phyloP scores from a whole-genome alignment of 768 basidiomycete genomes.

The Symmetrospora coprosmae region DNA sequence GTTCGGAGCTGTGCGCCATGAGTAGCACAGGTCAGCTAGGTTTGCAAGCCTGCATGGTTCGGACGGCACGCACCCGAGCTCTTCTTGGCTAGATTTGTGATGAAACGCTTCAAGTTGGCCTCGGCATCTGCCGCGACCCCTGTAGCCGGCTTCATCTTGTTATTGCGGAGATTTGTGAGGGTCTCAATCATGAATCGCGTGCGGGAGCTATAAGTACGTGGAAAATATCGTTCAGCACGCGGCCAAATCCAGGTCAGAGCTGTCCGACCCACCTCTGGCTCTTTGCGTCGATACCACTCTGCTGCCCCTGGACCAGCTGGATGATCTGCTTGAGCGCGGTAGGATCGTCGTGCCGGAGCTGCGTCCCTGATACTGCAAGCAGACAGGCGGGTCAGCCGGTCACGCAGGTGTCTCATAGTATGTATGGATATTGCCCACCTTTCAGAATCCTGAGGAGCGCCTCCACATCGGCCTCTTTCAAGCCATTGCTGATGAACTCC shows the following conservation, averaged over 20 bases:
- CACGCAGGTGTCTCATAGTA: background rate
- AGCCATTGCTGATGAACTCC: constrained; percentile 47
- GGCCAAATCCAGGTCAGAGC: too few relatives aligned
- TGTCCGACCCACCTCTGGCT: constrained; percentile 45
- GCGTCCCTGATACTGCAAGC: constrained; percentile 66
- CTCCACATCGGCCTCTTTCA: constrained; percentile 72
- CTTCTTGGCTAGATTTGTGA: constrained; percentile 60
- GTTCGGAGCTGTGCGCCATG: background rate
- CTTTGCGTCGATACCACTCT: background rate
- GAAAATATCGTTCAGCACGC: background rate
- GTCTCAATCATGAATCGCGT: constrained; percentile 93
- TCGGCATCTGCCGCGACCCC: constrained; percentile 59
- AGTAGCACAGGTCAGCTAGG: background rate
- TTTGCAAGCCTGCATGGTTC: too few relatives aligned
- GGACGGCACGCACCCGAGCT: too few relatives aligned
- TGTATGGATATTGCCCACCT: constrained; percentile 42
- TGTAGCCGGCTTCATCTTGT: constrained; percentile 51
- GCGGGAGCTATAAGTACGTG: constrained; percentile 50
- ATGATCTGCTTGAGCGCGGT: constrained; percentile 45
- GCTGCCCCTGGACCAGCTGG: constrained; percentile 2
- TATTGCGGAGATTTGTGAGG: constrained; percentile 78
- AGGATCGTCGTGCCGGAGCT: constrained; percentile 83
- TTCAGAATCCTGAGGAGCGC: constrained; percentile 68
- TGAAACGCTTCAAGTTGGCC: constrained; percentile 75
- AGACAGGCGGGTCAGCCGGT: background rate